Percentiles rank a stretch among this genome's conserved stretches.
phyloP scores from a whole-genome alignment of 495 filamentous ascomycete genomes.

The Hypoxylon crocopeplum region DNA sequence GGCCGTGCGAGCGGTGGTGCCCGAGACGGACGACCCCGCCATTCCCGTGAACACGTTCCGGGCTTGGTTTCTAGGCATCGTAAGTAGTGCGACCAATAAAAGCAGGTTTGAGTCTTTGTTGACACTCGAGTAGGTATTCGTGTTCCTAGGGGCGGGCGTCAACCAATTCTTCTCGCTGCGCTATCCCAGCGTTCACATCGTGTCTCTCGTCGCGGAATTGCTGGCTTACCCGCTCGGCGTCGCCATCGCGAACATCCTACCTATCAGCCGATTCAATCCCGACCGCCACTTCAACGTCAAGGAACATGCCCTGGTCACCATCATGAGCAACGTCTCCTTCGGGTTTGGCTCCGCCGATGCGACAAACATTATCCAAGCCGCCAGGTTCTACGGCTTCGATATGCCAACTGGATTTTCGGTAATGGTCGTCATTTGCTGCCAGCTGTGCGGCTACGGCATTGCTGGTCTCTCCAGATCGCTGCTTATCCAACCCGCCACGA shows the following conservation, averaged over 20 bases:
- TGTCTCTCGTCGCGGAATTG: conserved; percentile 36
- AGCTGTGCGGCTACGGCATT: conserved; percentile 51
- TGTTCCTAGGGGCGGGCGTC: conserved; percentile 39
- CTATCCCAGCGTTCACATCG: conserved; percentile 39
- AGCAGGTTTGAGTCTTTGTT: background rate
- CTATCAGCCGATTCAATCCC: conserved; percentile 43
- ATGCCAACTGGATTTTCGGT: conserved; percentile 52
- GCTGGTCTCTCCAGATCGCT: conserved; percentile 52
- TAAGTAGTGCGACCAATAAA: conserved; percentile 12
- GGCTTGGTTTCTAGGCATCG: conserved; percentile 41
- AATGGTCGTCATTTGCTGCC: conserved; percentile 42
- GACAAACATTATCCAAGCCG: conserved; percentile 55
- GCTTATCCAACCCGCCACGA: conserved; percentile 47
- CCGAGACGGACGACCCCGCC: conserved; percentile 41
- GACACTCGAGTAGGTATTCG: conserved; percentile 25
- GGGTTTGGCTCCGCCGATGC: conserved; percentile 49
- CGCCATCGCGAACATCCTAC: conserved; percentile 29
- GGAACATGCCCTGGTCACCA: conserved; percentile 50
- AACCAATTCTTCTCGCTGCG: conserved; percentile 41
- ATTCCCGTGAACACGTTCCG: conserved; percentile 42
- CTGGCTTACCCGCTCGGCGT: conserved; percentile 38
- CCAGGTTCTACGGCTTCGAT: conserved; percentile 53
- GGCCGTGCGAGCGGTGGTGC: conserved; percentile 50
- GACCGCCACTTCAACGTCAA: conserved; percentile 50
- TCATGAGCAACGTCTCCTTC: conserved; percentile 43